Conservation (phyloP, 2,329 filamentous ascomycete genomes). For the Phaeosphaeriaceae sp. region DNA sequence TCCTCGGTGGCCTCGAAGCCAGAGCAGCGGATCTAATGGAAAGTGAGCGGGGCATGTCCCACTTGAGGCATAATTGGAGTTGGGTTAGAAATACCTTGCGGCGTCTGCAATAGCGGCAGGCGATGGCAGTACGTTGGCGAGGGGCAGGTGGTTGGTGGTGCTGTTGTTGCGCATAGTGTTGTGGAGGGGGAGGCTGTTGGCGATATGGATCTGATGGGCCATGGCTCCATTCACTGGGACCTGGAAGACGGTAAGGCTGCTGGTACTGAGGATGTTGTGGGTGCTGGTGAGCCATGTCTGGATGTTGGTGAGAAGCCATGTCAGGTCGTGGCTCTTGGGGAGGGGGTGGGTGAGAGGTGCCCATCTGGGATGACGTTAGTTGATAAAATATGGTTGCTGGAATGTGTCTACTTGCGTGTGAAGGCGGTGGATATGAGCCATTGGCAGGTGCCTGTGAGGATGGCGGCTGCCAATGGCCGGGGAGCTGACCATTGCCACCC, state of each 20-base stretch:
- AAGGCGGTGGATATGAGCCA: conserved; percentile 44
- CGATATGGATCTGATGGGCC: conserved; percentile 48
- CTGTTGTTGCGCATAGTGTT: conserved; percentile 46
- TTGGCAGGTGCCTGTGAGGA: conserved; percentile 43
- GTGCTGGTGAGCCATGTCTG: too few relatives aligned
- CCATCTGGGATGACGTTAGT: conserved; percentile 36
- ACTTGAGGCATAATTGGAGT: not conserved
- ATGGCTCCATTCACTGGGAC: conserved; percentile 55
- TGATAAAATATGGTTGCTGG: conserved; percentile 21
- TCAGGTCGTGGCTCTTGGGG: conserved; percentile 49
- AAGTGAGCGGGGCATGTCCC: conserved; percentile 18
- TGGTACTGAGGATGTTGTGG: conserved; percentile 52
- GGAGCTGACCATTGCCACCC: conserved; percentile 47
- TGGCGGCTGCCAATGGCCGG: conserved; percentile 47
- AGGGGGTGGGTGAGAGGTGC: conserved; percentile 39
- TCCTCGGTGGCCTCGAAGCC: conserved; percentile 75
- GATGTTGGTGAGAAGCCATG: conserved; percentile 51
- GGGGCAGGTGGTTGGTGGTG: conserved; percentile 58
- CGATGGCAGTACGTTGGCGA: conserved; percentile 65
- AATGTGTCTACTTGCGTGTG: conserved; percentile 42
- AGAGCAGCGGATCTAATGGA: conserved; percentile 73
- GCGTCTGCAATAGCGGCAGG: conserved; percentile 65
- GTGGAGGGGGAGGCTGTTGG: conserved; percentile 50
- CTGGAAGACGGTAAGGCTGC: conserved; percentile 54
- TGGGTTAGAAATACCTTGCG: conserved; percentile 57